phyloP scores from a whole-genome alignment of 768 basidiomycete species.

The Tulasnella sp. region DNA sequence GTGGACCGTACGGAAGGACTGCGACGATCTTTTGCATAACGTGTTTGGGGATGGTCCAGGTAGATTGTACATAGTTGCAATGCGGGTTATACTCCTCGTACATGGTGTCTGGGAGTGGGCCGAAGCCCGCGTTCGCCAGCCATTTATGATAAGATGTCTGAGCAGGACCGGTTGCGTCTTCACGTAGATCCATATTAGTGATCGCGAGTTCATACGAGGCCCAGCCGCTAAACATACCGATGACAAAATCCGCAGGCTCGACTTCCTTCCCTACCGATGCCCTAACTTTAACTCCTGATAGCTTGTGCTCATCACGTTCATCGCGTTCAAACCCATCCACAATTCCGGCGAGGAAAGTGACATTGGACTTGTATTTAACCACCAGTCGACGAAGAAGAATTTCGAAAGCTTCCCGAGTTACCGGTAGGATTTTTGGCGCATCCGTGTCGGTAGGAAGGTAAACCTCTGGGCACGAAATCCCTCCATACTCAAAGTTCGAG shows the following conservation, averaged over 20 bases:
- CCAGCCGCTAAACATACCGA: background rate
- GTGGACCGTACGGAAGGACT: too few relatives aligned
- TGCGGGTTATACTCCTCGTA: too few relatives aligned
- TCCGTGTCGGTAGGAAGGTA: background rate
- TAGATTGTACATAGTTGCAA: background rate
- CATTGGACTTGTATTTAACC: background rate
- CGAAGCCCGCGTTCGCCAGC: background rate
- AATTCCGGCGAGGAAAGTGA: background rate
- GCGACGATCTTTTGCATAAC: background rate
- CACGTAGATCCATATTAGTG: too few relatives aligned
- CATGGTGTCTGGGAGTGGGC: too few relatives aligned
- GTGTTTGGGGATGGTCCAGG: conserved; percentile 5
- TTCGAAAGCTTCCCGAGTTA: conserved; percentile 8
- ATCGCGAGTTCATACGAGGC: background rate
- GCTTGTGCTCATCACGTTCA: background rate
- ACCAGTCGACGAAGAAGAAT: conserved; percentile 1
- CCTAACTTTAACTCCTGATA: background rate
- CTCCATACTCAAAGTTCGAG: background rate
- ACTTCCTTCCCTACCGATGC: background rate
- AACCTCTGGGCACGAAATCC: background rate
- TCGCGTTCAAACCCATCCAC: conserved; percentile 4
- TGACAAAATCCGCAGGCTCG: background rate
- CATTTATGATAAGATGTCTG: background rate
- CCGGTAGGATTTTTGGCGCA: background rate
- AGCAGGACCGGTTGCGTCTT: conserved; percentile 7